phyloP scores from a whole-genome alignment of 23 red algal genomes.

The Gracilaria gracilis region DNA sequence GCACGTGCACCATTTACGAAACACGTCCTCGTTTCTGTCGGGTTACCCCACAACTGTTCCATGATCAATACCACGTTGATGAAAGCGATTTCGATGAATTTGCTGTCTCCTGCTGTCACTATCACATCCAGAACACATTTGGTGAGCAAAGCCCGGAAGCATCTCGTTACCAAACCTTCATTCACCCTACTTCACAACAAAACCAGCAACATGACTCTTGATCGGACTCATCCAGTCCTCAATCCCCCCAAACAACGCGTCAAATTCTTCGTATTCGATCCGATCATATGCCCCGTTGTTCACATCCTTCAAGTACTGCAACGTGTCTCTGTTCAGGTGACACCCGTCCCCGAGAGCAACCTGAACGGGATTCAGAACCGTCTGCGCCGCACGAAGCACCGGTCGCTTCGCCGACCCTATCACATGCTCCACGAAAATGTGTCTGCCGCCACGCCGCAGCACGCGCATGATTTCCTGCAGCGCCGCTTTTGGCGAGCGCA shows the following conservation, averaged over 20 bases:
- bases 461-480: constrained; percentile 62
- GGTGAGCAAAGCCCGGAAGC: constrained; percentile 52
- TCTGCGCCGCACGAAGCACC: constrained; percentile 58
- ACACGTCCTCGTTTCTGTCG: constrained; percentile 73
- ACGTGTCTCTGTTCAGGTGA: constrained; percentile 74
- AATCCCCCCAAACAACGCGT: neutral
- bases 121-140: constrained; percentile 55
- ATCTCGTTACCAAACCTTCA: constrained; percentile 27
- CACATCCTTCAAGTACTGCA: neutral
- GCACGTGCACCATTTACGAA: constrained; percentile 55
- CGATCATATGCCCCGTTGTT: constrained; percentile 1
- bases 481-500: constrained; percentile 47
- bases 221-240: constrained; percentile 31
- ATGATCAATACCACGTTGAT: constrained; percentile 50
- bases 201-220: constrained; percentile 40
- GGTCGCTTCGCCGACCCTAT: neutral
- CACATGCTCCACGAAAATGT: constrained; percentile 86
- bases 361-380: constrained; percentile 55
- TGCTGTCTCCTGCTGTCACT: constrained; percentile 62
- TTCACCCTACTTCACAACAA: constrained; percentile 18
- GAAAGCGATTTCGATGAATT: constrained; percentile 41
- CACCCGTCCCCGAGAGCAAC: constrained; percentile 70
- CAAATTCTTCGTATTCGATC: constrained; percentile 36
- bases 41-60: constrained; percentile 56
- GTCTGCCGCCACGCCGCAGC: constrained; percentile 75